A percentile compares a stretch with the other conserved stretches of the same genome.
These are phyloP conservation scores for Pleurotus eryngii DNA, from an alignment of 768 basidiomycete species.

Conservation along the genomic window DNA sequence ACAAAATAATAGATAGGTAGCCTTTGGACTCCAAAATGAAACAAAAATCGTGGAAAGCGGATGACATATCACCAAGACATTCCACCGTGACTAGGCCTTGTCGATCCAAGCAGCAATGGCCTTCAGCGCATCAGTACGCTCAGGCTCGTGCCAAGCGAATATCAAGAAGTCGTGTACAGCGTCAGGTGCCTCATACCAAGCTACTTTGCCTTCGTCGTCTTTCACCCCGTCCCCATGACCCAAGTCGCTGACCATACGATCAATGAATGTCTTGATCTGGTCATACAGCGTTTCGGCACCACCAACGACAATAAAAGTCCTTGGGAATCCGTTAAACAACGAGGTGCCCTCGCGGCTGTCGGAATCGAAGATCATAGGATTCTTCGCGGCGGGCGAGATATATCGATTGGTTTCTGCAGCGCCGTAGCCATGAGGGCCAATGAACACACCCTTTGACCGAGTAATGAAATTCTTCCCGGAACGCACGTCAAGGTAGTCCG, in stretches of 20 bases:
- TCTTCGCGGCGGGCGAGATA: conserved; percentile 54
- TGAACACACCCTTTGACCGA: conserved; percentile 39
- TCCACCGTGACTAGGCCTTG: background rate
- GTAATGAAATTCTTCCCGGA: conserved; percentile 12
- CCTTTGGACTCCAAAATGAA: background rate
- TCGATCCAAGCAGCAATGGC: conserved; percentile 48
- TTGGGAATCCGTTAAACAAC: conserved; percentile 54
- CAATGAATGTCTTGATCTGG: conserved; percentile 39
- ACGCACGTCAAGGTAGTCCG: conserved; percentile 36
- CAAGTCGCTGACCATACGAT: conserved; percentile 49
- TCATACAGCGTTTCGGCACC: conserved; percentile 60
- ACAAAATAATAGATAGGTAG: background rate
- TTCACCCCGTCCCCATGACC: conserved; percentile 39
- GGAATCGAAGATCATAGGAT: conserved; percentile 21
- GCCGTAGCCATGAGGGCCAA: conserved; percentile 44
- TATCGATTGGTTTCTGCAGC: conserved; percentile 48
- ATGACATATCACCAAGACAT: background rate
- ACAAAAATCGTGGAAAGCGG: background rate
- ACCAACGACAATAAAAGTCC: conserved; percentile 57
- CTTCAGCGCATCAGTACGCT: conserved; percentile 43
- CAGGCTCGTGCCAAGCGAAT: conserved; percentile 51
- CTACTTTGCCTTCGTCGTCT: conserved; percentile 38
- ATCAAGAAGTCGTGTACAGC: conserved; percentile 52
- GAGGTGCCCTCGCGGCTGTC: conserved; percentile 14
- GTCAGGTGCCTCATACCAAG: conserved; percentile 48